Base-by-base conservation (phyloP, 495 filamentous ascomycete genomes). In the Daldinia loculata region DNA sequence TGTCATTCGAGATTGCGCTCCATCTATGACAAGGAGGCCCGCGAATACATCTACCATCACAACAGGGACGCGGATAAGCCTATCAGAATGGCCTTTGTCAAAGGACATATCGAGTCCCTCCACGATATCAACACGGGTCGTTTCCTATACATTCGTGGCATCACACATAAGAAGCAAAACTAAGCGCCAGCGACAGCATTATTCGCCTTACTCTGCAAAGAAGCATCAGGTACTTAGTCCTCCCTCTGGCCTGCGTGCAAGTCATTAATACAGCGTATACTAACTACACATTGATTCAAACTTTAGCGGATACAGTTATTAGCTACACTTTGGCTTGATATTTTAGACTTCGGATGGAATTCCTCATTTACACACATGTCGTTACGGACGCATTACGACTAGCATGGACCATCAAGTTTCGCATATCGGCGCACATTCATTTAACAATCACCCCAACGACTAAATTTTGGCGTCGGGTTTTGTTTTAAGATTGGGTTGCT, bases 41-140 rank as follows among this genome's bases (percentile, higher is more conserved):
- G 38, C 9, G 14, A 29, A 8, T 22, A 12, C 14, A 30, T 67
- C 26, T 67, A 67, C 29, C n/a, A 67, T 1, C 45, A 71, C 36
- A 9, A 38, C 2, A 32, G 43, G 19, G 63, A 71, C 19, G 51
- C 50, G 0, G 0, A 57, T 14, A 66, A 62, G 26, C 48, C 6
- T 4, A 56, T 70, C 41, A 9, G 2, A 6, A 66, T 70, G 56
- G 39, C 39, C 0, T 56, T 62, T 17, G 3, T 51, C 2, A 3
- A 36, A 0, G 68, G 57, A 14, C 36, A 57, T 0, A 0, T 71
- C 14, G 19, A 41, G 6, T 12, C 12, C 7, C 22, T 71, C 17
- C 2, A 57, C 11, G 26, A 66, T 11, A 0, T 3, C 0, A 1
- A 0, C 0, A 57, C 48, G 1, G 39, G 22, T 9, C 6, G 61